Conservation (phyloP, 1,284 basidiomycete genomes). For the Afroboletus lepidellus region DNA sequence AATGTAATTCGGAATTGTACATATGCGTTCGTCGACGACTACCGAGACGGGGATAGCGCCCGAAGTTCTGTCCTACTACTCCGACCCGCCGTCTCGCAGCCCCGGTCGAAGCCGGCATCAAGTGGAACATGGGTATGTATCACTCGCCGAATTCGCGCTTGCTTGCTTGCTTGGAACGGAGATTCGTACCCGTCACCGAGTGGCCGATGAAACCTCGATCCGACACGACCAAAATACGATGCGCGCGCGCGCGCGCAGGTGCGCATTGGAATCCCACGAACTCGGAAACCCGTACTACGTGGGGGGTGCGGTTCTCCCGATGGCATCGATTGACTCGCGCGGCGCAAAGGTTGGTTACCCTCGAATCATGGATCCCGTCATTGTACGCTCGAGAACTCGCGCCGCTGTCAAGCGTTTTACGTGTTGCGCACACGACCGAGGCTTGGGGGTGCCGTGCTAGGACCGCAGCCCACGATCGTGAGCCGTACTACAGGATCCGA, state of each 20-base stretch:
- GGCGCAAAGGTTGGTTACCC: conserved; percentile 25
- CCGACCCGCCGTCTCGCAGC: neutral
- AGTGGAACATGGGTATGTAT: conserved; percentile 9
- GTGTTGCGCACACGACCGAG: conserved; percentile 18
- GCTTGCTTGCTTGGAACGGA: conserved; percentile 26
- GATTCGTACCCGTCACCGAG: conserved; percentile 28
- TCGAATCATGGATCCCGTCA: conserved; percentile 29
- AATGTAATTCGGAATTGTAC: neutral
- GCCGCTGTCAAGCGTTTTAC: conserved; percentile 33
- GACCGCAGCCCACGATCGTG: conserved; percentile 12
- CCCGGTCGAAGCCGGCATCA: conserved; percentile 9
- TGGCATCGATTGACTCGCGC: conserved; percentile 33
- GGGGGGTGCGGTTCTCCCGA: conserved; percentile 24
- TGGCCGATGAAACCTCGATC: conserved; percentile 26
- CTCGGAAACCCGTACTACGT: conserved; percentile 11
- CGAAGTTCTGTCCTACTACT: neutral
- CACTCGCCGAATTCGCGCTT: conserved; percentile 25
- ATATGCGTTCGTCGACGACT: neutral
- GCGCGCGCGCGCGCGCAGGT: conserved; percentile 12
- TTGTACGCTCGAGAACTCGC: conserved; percentile 17
- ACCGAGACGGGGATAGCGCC: neutral
- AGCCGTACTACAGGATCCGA: conserved; percentile 7
- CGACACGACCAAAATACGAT: conserved; percentile 10
- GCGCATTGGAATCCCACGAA: conserved; percentile 20
- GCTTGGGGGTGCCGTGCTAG: conserved; percentile 7